Evolutionary conservation across 768 basidiomycete species (phyloP), one percentile per base, ranked within the genome.

Genomic region (Calocybe cyanea): DNA sequence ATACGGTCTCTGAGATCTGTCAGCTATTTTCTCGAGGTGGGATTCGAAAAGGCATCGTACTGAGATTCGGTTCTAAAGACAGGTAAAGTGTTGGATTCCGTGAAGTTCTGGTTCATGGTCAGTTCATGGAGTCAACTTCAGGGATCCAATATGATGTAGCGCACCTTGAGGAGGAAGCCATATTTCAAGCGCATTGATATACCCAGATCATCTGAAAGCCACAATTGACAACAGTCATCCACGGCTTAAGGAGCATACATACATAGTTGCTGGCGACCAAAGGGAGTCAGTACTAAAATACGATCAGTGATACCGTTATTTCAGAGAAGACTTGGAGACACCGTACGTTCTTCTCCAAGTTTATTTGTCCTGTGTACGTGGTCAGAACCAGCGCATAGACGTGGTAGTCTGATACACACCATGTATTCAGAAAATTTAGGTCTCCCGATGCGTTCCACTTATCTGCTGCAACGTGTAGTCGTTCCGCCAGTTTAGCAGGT

Each of bases 241-340:
- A 41, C 13, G 15, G 10, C 14, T 9, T 38, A 34, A 4, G 2
- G 11, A 18, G 24, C 3, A 7, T 10, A 67, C 83, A 46, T 47
- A 87, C 84, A 94, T 3, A 93, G 66, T 54, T 96, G 92, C 55
- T 88, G 81, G 38, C 92, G 71, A 38, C 92, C 92, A 50, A 94
- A 94, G 0, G 92, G 89, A n/a, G 92, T 92, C 48, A 94, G 67
- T 24, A 89, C 84, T 87, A 48, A 17, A n/a, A 32, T 32, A 8
- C 31, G 31, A 8, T 8, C 31, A 32, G n/a, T n/a, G 31, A 32
- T n/a, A n/a, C n/a, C n/a, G n/a, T 8, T 8, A n/a, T 8, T 8
- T n/a, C 31, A 32, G 31, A 25, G 51, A 32, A 17, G 35, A 34
- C 20, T 11, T n/a, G n/a, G n/a, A 39, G 36, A 31, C 9, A 21